Evolutionary conservation across 176 grass and related monocot species (phyloP), one percentile per base, ranked within the genome.

Genomic region (Hsuehochloa calcarea): DNA sequence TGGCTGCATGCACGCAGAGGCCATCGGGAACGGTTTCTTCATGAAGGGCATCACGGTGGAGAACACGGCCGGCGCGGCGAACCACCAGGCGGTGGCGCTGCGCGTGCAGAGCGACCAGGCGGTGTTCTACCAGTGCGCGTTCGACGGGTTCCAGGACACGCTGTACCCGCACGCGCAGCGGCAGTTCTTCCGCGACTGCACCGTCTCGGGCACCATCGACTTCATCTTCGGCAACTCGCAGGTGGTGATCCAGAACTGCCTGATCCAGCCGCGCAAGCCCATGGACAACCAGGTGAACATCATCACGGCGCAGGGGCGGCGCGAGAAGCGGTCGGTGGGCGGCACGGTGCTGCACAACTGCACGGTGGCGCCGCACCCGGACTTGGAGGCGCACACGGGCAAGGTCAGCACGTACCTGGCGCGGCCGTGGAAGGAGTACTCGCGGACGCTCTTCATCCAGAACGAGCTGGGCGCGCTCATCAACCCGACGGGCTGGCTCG

Each of bases 361-460:
- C 93, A 98, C 93, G 16, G 77, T 95, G 27, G 83, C 78, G 43
- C 68, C 96, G 7, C 93, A 98, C 80, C 63, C 85, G 7, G 64
- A 85, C 26, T 89, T 90, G 58, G 66, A 62, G 54, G 52, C 75
- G 1, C 45, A 40, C 10, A 70, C 85, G 23, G 74, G 54, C 8
- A 90, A 68, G 85, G 84, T 92, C 40, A 22, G 23, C 17, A 91
- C 85, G 5, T 98, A 95, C 93, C 91, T 98, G 8, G 93, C 93
- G 2, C 69, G 96, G 8, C 96, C 96, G 0, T 98, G 96, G 96
- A 98, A 92, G 89, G 85, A 90, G 38, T 98, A 86, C 85, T 98
- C 96, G 6, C 47, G 96, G 26, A 95, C 96, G 22, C 55, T 98
- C 22, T 85, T 72, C 83, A 70, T 98, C 79, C 93, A 98, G 77